Conservation (phyloP, 2,329 filamentous ascomycete genomes). For the Chaetomium sp. region DNA sequence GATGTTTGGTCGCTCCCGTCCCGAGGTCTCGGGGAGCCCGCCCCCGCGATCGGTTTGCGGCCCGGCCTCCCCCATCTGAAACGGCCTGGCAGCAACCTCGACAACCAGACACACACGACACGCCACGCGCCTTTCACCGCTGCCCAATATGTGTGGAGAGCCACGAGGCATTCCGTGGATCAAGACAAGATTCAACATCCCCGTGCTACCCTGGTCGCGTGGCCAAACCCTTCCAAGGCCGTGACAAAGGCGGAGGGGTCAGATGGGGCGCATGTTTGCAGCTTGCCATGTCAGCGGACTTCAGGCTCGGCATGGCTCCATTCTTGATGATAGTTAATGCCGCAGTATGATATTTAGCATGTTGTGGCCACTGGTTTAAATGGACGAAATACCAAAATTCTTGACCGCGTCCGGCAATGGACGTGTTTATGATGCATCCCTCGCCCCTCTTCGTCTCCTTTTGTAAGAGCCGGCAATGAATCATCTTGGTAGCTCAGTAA, state of each 20-base stretch:
- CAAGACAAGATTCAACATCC: not conserved
- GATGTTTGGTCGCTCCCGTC: not conserved
- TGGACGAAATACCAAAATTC: no score
- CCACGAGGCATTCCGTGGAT: conserved; percentile 9
- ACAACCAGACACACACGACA: not conserved
- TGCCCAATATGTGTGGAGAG: not conserved
- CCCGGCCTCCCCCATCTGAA: conserved; percentile 1
- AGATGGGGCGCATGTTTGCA: conserved; percentile 22
- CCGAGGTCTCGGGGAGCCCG: no score
- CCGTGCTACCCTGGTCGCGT: conserved; percentile 15
- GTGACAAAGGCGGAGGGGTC: conserved; percentile 12
- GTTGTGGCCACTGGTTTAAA: not conserved
- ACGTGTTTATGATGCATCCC: no score
- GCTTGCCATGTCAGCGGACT: conserved; percentile 27
- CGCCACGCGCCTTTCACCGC: not conserved
- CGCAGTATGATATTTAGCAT: not conserved
- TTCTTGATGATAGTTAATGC: not conserved
- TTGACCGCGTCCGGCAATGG: no score
- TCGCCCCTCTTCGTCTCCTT: no score
- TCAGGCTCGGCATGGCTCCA: not conserved
- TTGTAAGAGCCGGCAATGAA: no score
- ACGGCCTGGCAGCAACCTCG: not conserved
- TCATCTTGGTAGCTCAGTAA: no score
- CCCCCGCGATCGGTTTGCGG: not conserved
- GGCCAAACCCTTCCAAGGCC: conserved; percentile 13